These are phyloP conservation scores for Aspergillus piperis DNA, from an alignment of 2,329 filamentous ascomycete species.

Conservation along the genomic window DNA sequence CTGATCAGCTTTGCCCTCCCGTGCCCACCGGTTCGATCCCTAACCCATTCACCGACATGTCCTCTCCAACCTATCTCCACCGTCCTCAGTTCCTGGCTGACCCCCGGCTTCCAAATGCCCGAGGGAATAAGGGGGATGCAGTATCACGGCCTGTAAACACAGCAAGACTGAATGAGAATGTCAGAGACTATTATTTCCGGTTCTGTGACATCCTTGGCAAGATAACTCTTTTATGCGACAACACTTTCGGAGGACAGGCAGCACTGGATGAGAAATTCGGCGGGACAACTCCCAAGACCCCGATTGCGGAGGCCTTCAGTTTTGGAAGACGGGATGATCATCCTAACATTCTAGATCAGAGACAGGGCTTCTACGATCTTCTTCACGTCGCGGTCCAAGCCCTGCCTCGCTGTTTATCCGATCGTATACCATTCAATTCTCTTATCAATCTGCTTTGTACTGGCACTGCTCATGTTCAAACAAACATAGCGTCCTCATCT, in stretches of 20 bases:
- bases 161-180: slow-evolving; percentile 68
- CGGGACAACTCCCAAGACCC: slow-evolving; percentile 84
- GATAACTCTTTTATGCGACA: slow-evolving; percentile 94
- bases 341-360: slow-evolving; percentile 72
- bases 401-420: slow-evolving; percentile 86
- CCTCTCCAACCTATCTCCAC: slow-evolving; percentile 37
- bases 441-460: slow-evolving; percentile 94
- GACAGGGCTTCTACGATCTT: slow-evolving; percentile 93
- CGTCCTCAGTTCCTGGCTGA: slow-evolving; percentile 42
- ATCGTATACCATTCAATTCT: slow-evolving; percentile 88
- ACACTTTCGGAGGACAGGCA: slow-evolving; percentile 94
- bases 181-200: slow-evolving; percentile 80
- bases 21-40: slow-evolving; percentile 69
- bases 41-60: slow-evolving; percentile 40
- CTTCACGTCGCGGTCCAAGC: slow-evolving; percentile 95
- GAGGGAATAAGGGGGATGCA: slow-evolving; percentile 33
- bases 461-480: slow-evolving; percentile 91
- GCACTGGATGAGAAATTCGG: slow-evolving; percentile 94
- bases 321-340: slow-evolving; percentile 83
- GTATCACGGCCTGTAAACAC: slow-evolving; percentile 57
- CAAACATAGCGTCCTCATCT: slow-evolving; percentile 87
- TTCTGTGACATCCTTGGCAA: slow-evolving; percentile 96
- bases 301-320: slow-evolving; percentile 90
- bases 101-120: slow-evolving; percentile 30
- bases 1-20: slow-evolving; percentile 72